These are phyloP conservation scores for Kalmusia sp. DNA, from an alignment of 2,329 filamentous ascomycete species.

Conservation along the genomic window DNA sequence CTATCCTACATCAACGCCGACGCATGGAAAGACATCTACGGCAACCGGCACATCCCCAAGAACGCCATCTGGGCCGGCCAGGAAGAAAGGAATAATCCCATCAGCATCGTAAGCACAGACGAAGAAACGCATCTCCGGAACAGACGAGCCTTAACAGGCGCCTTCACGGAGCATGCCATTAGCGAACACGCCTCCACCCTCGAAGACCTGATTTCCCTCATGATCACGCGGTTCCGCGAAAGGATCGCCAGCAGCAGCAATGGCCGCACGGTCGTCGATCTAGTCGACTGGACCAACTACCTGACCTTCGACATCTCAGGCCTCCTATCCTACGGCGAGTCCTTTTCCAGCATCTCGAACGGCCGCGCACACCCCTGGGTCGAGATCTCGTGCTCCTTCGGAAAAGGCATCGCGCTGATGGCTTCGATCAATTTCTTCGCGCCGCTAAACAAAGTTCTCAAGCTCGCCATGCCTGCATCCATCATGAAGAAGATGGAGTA, in stretches of 20 bases:
- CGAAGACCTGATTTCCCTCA: constrained; percentile 40
- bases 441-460: constrained; percentile 23
- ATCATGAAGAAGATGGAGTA: constrained; percentile 23
- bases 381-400: constrained; percentile 28
- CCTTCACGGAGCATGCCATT: constrained; percentile 53
- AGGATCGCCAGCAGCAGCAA: background rate
- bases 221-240: constrained; percentile 43
- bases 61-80: constrained; percentile 19
- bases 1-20: constrained; percentile 52
- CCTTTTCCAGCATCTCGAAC: constrained; percentile 36
- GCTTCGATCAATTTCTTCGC: constrained; percentile 32
- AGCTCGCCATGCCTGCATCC: constrained; percentile 14
- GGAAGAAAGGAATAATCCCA: background rate
- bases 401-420: constrained; percentile 29
- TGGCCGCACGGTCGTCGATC: constrained; percentile 26
- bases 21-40: constrained; percentile 54
- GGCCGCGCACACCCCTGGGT: constrained; percentile 47
- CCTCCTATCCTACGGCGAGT: constrained; percentile 59
- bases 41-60: constrained; percentile 15
- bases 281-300: constrained; percentile 23
- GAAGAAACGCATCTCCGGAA: constrained; percentile 27
- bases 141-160: constrained; percentile 47
- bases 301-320: constrained; percentile 39
- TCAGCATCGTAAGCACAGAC: constrained; percentile 7
- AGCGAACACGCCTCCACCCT: constrained; percentile 49